These are phyloP conservation scores for Coemansia sp. DNA, from an alignment of 192 early-diverging fungal species.

Conservation along the genomic window DNA sequence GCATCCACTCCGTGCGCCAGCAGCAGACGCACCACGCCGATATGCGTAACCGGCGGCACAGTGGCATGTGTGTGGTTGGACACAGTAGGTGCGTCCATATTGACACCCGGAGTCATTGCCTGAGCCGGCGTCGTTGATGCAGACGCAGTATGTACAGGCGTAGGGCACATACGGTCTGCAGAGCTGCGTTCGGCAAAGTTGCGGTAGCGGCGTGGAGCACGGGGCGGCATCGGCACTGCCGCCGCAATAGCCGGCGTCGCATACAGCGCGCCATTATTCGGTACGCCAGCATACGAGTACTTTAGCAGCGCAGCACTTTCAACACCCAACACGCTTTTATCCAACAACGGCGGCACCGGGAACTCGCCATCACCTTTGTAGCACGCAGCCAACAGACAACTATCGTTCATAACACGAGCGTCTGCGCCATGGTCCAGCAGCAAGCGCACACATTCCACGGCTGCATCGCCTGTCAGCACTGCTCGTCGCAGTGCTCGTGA, in stretches of 20 bases:
- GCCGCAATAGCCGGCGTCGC: conserved; percentile 8
- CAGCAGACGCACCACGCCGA: conserved; percentile 34
- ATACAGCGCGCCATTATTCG: conserved; percentile 3
- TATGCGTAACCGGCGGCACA: conserved; percentile 9
- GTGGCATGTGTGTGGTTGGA: not conserved
- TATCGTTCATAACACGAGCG: conserved; percentile 31
- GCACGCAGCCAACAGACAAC: conserved; percentile 42
- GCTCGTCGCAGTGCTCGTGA: conserved; percentile 44
- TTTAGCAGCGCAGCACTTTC: conserved; percentile 7
- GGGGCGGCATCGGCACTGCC: not conserved
- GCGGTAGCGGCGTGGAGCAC: conserved; percentile 11
- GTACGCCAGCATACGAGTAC: conserved; percentile 16
- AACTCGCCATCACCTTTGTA: conserved; percentile 45
- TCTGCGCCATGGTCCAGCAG: conserved; percentile 36
- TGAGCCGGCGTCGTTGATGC: not conserved
- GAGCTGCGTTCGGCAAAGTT: conserved; percentile 12
- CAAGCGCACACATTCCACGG: conserved; percentile 11
- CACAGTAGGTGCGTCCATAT: not conserved
- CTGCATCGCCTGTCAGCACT: conserved; percentile 43
- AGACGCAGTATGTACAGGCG: not conserved
- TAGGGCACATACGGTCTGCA: not conserved
- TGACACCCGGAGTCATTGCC: not conserved
- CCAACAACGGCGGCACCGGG: conserved; percentile 12
- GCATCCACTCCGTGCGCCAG: conserved; percentile 37
- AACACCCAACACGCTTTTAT: not conserved